Evolutionary conservation across 495 filamentous ascomycete genomes (phyloP).

Genomic region (Penicilliopsis zonata): DNA sequence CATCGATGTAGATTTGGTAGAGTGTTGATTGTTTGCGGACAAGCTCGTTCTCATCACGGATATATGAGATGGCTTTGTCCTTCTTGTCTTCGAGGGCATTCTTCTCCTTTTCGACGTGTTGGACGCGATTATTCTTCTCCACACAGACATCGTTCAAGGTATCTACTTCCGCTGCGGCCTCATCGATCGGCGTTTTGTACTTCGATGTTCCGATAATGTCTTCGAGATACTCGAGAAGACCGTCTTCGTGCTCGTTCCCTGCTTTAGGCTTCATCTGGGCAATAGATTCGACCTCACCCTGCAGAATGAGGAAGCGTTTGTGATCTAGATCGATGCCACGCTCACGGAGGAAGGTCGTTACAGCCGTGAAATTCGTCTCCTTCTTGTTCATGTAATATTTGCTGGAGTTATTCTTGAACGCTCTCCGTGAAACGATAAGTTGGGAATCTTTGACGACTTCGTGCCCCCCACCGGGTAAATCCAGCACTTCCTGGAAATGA

Average conservation of each 20-base stretch:
- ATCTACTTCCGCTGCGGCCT: slow-evolving; percentile 79
- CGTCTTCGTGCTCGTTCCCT: slow-evolving; percentile 86
- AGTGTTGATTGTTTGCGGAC: slow-evolving; percentile 75
- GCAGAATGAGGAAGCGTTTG: slow-evolving; percentile 93
- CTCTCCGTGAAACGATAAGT: slow-evolving; percentile 78
- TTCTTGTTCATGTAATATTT: slow-evolving; percentile 92
- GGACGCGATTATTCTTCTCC: slow-evolving; percentile 87
- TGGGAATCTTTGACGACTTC: slow-evolving; percentile 70
- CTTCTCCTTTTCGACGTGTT: slow-evolving; percentile 97
- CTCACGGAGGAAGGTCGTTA: slow-evolving; percentile 79
- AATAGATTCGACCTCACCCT: slow-evolving; percentile 97
- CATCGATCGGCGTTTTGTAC: slow-evolving; percentile 94
- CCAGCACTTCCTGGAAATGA: slow-evolving; percentile 88
- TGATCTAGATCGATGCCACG: slow-evolving; percentile 92
- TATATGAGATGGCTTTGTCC: slow-evolving; percentile 78
- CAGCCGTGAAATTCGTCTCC: slow-evolving; percentile 79
- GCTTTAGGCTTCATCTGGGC: slow-evolving; percentile 99
- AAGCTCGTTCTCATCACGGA: slow-evolving; percentile 88
- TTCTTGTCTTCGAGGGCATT: slow-evolving; percentile 89
- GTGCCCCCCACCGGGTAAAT: slow-evolving; percentile 60
- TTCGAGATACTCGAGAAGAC: slow-evolving; percentile 90
- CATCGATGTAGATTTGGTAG: slow-evolving; percentile 81
- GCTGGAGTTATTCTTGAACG: slow-evolving; percentile 96
- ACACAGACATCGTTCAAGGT: slow-evolving; percentile 85
- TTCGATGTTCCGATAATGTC: slow-evolving; percentile 98